Evolutionary conservation across 2,329 filamentous ascomycete species (phyloP), one percentile per base, ranked within the genome.

Genomic region (Akanthomyces uredinophilus): DNA sequence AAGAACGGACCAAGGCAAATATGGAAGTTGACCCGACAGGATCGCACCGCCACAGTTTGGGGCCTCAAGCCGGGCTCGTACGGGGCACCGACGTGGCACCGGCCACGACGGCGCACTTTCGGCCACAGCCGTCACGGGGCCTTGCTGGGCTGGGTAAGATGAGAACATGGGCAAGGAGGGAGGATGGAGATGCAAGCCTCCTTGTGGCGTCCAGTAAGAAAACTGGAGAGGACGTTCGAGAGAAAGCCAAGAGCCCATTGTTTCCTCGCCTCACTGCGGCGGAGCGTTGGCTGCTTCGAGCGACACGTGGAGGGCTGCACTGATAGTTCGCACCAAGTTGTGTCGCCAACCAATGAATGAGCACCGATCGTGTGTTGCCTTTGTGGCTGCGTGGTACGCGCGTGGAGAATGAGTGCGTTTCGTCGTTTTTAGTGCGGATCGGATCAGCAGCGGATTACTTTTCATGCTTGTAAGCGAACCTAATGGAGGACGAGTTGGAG

Each of bases 381-480:
- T 35, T 44, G n/a, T 20, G 29, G 27, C 13, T 35, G 50, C 52
- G 52, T 35, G 29, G 32, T 35, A 35, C 32, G 32, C 32, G 32
- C 32, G 32, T 35, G 35, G 22, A 39, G 14, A n/a, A 47, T n/a
- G 22, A 18, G n/a, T 29, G 49, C 29, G 43, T 39, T 29, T 39
- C 41, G 41, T 41, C 37, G 7, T 32, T 10, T 35, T 54, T 54
- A 55, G 58, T 54, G 58, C 29, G 57, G 20, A 61, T 61, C 50
- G 50, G 58, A 61, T 61, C 41, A 60, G 27, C 39, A n/a, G 35
- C 27, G 57, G 49, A 60, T 52, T 43, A 35, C 37, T 43, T 41
- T 52, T 32, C 20, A 27, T 16, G 20, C 52, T 24, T 29, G 41
- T 22, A 20, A 54, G 22, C 11, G 37, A 35, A 43, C 43, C 43